Conservation (phyloP, 2,329 filamentous ascomycete species). For the Ophiostoma angusticollis region DNA sequence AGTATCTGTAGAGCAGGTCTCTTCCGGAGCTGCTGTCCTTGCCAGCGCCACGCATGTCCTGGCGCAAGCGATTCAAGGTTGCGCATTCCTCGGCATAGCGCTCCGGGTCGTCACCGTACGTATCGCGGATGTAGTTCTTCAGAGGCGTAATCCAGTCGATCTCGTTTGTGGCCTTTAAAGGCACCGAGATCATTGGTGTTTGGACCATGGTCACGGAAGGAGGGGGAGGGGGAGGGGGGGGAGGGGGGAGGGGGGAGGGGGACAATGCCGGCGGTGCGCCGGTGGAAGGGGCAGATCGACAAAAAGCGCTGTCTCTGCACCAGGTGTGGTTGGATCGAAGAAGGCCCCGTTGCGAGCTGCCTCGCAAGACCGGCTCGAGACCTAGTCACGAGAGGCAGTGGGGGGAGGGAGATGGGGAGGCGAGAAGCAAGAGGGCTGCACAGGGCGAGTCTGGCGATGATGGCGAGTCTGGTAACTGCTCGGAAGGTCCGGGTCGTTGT, state of each 20-base stretch:
- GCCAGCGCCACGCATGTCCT: slow-evolving; percentile 96
- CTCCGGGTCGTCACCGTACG: slow-evolving; percentile 93
- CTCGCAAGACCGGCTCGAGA: no score
- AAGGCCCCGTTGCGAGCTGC: no score
- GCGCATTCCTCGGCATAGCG: slow-evolving; percentile 91
- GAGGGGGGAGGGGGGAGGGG: no score
- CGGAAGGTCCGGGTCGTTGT: no score
- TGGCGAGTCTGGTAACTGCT: no score
- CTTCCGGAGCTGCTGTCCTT: slow-evolving; percentile 91
- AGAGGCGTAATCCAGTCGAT: slow-evolving; percentile 94
- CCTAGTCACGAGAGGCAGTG: no score
- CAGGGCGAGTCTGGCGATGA: no score
- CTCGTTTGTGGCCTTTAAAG: slow-evolving; percentile 88
- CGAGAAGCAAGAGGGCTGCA: no score
- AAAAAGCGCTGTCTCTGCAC: no score
- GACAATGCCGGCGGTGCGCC: not conserved
- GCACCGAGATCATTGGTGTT: slow-evolving; percentile 89
- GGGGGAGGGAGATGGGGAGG: no score
- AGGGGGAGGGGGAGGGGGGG: no score
- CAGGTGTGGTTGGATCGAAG: no score
- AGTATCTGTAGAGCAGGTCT: slow-evolving; percentile 92
- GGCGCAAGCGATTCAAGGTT: slow-evolving; percentile 83
- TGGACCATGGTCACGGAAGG: slow-evolving; percentile 49
- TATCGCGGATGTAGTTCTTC: slow-evolving; percentile 84
- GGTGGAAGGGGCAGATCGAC: not conserved